Percentiles rank a stretch among this genome's conserved stretches.
phyloP scores from a whole-genome alignment of 306 rosid genomes.

The Rosa rugosa region DNA sequence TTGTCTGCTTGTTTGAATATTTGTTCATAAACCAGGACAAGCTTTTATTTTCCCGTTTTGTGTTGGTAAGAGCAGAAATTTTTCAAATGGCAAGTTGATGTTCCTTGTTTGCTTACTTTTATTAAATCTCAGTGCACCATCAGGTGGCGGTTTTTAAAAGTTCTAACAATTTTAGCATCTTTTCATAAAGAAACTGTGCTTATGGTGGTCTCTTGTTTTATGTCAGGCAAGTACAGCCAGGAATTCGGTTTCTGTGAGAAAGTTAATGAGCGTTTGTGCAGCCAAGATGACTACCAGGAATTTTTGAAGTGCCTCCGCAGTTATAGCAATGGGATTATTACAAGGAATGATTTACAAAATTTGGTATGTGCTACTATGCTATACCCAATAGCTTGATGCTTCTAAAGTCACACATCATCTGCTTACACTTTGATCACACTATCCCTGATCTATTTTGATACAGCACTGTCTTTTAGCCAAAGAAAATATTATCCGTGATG shows the following conservation, averaged over 20 bases:
- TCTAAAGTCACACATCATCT: slow-evolving; percentile 10
- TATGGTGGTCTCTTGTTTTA: slow-evolving; percentile 23
- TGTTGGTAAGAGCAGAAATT: background rate
- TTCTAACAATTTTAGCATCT: background rate
- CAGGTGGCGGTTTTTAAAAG: background rate
- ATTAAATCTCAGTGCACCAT: background rate
- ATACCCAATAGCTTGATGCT: slow-evolving; percentile 22
- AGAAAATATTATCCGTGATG: slow-evolving; percentile 7
- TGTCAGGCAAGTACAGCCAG: slow-evolving; percentile 76
- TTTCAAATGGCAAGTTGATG: background rate
- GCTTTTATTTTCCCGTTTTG: background rate
- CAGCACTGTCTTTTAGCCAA: background rate
- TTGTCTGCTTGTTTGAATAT: background rate
- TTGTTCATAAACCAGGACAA: background rate
- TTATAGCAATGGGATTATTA: slow-evolving; percentile 84
- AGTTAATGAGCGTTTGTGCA: slow-evolving; percentile 81
- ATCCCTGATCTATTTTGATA: background rate
- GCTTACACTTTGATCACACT: background rate
- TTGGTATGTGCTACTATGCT: slow-evolving; percentile 53
- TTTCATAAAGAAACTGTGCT: slow-evolving; percentile 9
- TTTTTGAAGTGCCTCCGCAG: slow-evolving; percentile 86
- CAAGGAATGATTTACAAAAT: slow-evolving; percentile 75
- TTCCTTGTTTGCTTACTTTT: background rate
- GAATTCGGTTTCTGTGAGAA: slow-evolving; percentile 82
- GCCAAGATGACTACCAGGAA: slow-evolving; percentile 73